phyloP scores from a whole-genome alignment of 2,329 filamentous ascomycete genomes.

The Alternaria novae-zelandiae region DNA sequence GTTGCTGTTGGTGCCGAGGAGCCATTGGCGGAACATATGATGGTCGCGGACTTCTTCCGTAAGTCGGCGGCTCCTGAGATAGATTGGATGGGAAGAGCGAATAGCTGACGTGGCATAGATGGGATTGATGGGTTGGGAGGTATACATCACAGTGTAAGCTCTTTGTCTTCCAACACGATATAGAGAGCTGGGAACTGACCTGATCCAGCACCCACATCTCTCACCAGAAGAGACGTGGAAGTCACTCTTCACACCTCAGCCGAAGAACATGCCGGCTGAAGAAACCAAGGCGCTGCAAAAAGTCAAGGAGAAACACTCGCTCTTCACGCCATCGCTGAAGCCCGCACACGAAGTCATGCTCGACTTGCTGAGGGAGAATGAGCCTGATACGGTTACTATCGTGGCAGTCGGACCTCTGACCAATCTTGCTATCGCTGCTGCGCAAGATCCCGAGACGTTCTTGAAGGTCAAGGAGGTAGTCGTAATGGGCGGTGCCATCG shows the following conservation, averaged over 20 bases:
- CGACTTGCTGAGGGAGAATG: slow-evolving; percentile 81
- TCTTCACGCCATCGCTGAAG: slow-evolving; percentile 76
- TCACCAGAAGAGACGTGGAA: slow-evolving; percentile 57
- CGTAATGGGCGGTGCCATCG: slow-evolving; percentile 91
- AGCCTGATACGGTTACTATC: slow-evolving; percentile 84
- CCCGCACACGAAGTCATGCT: slow-evolving; percentile 87
- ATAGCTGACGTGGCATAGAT: slow-evolving; percentile 42
- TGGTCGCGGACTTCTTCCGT: slow-evolving; percentile 81
- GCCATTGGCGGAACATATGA: slow-evolving; percentile 80
- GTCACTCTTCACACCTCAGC: slow-evolving; percentile 50
- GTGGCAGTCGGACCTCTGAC: slow-evolving; percentile 89
- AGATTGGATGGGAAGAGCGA: too few species aligned
- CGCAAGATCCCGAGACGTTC: slow-evolving; percentile 88
- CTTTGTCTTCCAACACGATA: neutral
- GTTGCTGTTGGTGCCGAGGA: slow-evolving; percentile 87
- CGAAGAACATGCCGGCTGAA: slow-evolving; percentile 38
- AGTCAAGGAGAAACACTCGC: slow-evolving; percentile 49
- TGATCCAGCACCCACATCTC: slow-evolving; percentile 54
- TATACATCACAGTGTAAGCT: slow-evolving; percentile 53
- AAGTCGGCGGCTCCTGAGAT: too few species aligned
- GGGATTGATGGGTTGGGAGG: slow-evolving; percentile 58
- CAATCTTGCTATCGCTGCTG: slow-evolving; percentile 88
- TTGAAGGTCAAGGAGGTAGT: slow-evolving; percentile 87
- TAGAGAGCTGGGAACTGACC: neutral
- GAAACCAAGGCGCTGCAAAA: slow-evolving; percentile 46